Percentiles rank a stretch among this genome's conserved stretches.
phyloP scores from a whole-genome alignment of 1,284 basidiomycete species.

The Heterobasidion occidentale region DNA sequence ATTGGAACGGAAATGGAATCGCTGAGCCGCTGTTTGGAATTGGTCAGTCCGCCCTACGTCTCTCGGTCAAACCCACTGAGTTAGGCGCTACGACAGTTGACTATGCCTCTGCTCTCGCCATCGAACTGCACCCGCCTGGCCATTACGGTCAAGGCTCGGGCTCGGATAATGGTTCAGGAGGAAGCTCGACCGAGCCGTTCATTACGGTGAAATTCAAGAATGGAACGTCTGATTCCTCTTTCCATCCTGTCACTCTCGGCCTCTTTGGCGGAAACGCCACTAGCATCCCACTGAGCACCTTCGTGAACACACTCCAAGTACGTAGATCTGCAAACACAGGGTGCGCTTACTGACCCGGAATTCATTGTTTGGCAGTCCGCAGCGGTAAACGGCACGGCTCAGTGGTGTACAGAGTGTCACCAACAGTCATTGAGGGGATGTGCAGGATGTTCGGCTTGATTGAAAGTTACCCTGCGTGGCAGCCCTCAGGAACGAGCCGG shows the following conservation, averaged over 20 bases:
- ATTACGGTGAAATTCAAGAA: slow-evolving; percentile 44
- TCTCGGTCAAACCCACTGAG: background rate
- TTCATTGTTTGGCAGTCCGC: slow-evolving; percentile 13
- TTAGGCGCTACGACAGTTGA: slow-evolving; percentile 25
- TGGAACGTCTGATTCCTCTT: slow-evolving; percentile 26
- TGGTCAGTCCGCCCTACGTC: background rate
- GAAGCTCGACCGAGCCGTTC: slow-evolving; percentile 12
- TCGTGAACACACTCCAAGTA: slow-evolving; percentile 27
- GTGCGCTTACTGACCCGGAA: background rate
- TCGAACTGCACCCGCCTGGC: slow-evolving; percentile 29
- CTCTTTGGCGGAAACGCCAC: slow-evolving; percentile 8
- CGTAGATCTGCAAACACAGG: background rate
- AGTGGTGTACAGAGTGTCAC: slow-evolving; percentile 29
- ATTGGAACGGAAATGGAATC: slow-evolving; percentile 15
- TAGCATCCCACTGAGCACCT: slow-evolving; percentile 22
- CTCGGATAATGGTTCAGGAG: background rate
- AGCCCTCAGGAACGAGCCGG: no score
- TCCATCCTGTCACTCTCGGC: slow-evolving; percentile 11
- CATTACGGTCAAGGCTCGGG: no score
- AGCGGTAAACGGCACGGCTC: slow-evolving; percentile 23
- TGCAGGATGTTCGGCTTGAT: background rate
- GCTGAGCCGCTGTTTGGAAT: slow-evolving; percentile 22
- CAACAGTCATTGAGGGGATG: background rate
- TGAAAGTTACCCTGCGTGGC: background rate
- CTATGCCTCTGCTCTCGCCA: slow-evolving; percentile 37